Conservation (phyloP, 1,284 basidiomycete genomes). For the Trametes pubescens region DNA sequence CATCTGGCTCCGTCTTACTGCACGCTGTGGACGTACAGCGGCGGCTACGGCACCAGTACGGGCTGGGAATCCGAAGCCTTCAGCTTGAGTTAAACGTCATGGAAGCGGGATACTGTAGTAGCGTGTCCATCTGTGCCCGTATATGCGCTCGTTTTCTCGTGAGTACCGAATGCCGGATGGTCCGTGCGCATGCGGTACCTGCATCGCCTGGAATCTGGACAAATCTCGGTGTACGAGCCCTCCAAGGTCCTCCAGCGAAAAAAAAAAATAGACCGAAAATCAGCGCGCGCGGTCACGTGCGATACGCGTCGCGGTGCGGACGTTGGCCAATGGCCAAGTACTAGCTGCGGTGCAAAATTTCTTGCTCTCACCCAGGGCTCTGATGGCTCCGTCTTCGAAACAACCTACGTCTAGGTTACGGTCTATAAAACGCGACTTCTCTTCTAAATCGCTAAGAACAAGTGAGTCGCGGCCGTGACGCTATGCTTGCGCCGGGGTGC, state of each 20-base stretch:
- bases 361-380: no score
- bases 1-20: no score
- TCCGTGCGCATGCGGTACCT: no score
- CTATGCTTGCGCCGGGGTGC: constrained; percentile 12
- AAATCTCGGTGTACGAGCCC: no score
- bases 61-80: constrained; percentile 7
- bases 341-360: no score
- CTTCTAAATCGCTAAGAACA: constrained; percentile 74
- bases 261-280: neutral
- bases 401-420: constrained; percentile 42
- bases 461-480: constrained; percentile 43
- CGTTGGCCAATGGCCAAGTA: no score
- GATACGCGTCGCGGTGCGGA: constrained; percentile 21
- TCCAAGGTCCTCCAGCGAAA: no score
- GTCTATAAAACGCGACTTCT: constrained; percentile 44
- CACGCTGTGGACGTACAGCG: constrained; percentile 8
- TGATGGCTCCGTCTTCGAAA: constrained; percentile 25
- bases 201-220: no score
- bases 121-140: neutral
- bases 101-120: neutral
- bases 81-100: neutral
- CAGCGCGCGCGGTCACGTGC: constrained; percentile 31
- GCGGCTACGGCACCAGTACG: constrained; percentile 3
- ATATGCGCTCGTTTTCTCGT: neutral
- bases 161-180: no score